Base-by-base conservation (phyloP, 441 rosid genomes). In the Erodium chrysanthum region DNA sequence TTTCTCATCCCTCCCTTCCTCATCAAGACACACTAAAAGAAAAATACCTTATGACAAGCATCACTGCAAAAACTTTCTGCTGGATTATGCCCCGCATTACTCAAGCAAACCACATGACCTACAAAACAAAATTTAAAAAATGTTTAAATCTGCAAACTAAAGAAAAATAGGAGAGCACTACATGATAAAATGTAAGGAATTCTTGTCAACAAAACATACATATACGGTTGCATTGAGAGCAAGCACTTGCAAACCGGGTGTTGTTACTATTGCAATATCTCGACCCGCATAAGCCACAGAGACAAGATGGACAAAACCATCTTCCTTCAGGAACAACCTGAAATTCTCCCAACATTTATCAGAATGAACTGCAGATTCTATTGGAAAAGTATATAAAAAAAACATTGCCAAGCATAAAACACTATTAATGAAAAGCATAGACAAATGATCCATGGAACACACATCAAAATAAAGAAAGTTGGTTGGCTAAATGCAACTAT, bases 281-380 rank as follows among this genome's bases (percentile, higher is more conserved):
- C 50, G 70, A 22, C 27, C 81, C 78, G 73, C 84, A 81, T 62
- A 73, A 74, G 66, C 74, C 80, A 78, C 84, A 81, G 56, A 81
- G 69, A 66, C 84, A 81, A 71, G 84, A 71, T 27, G 84, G 79
- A 67, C 84, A 81, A 62, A 76, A 68, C 84, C 84, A 78, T 11
- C 62, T 67, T 64, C 71, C 73, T 67, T 31, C 44, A 21, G 76
- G 75, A 69, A 62, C 56, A 64, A 68, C 81, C 84, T 80, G 72
- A 67, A 77, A 72, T 17, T 33, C 31, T 17, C 12, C 42, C 69
- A 68, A 14, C n/a, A 54, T 31, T 40, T 62, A 74, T 67, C 52
- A 48, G 56, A 66, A 66, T 23, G 31, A 67, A 67, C 31, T 4
- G n/a, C 25, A 20, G 22, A 18, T 20, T 54, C 56, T 20, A 54